Evolutionary conservation across 106 monocot species (phyloP), one percentile per base, ranked within the genome.

Genomic region (Amphibolis antarctica): DNA sequence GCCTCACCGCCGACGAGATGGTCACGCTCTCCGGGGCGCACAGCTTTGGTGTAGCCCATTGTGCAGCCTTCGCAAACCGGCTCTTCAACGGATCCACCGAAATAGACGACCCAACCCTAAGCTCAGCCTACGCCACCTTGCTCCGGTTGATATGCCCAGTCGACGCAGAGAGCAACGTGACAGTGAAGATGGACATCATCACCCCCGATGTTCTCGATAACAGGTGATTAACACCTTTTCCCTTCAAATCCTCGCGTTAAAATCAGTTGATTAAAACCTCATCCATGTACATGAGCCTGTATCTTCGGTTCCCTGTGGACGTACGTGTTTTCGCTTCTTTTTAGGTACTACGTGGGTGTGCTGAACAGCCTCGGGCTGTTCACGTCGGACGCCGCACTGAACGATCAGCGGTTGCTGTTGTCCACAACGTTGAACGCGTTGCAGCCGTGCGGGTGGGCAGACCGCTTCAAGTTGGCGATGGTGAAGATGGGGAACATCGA

Each of bases 141-240:
- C 53, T 85, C 5, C 68, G 47, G 72, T 20, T n/a, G 19, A 46
- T 62, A 59, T 85, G 85, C 66, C 78, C 81, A 4, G 44, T 62
- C 30, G 64, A 5, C 3, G 12, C 43, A 21, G 13, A 54, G 9
- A 63, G 6, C 20, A 18, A 27, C 30, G 11, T 26, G n/a, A 21
- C 53, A 0, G 78, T 78, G 23, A 28, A 56, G 11, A 75, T 81
- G 69, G 85, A 85, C 44, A 68, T 77, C 11, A 23, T 22, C 1
- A 81, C 55, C 21, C 85, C 85, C 0, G 47, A 48, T 36, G 25
- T 24, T 12, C 71, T 85, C 14, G 85, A 85, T 62, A 68, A 57
- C 30, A 72, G 61, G 49, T 49, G 17, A 36, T 4, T 36, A 36
- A 36, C 2, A 36, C 2, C 36, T 36, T 36, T 36, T n/a, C n/a